phyloP scores from a whole-genome alignment of 257 asterid genomes.

The Nicotiana sylvestris region DNA sequence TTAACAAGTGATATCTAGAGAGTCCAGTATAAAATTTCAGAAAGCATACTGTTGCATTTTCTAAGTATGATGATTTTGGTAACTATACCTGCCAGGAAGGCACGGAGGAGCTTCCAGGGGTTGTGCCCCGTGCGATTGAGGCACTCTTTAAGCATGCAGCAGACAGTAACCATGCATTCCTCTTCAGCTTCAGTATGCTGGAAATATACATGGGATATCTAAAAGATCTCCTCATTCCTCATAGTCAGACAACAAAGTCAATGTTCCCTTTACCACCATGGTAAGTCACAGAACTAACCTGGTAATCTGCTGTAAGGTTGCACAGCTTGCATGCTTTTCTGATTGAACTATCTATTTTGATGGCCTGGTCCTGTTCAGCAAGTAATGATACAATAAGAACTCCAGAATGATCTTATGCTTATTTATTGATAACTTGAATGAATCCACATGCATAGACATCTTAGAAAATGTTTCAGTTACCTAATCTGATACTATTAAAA shows the following conservation, averaged over 20 bases:
- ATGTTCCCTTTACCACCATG: constrained; percentile 10
- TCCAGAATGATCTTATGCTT: neutral
- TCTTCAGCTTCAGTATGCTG: constrained; percentile 17
- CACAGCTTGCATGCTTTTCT: neutral
- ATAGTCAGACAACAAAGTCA: neutral
- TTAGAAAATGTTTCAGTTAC: neutral
- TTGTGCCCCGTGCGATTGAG: constrained; percentile 15
- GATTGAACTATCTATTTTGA: neutral
- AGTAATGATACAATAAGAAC: neutral
- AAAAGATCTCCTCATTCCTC: constrained; percentile 14
- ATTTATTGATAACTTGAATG: neutral
- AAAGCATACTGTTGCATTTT: neutral
- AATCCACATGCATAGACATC: neutral
- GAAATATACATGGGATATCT: constrained; percentile 21
- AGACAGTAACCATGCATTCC: constrained; percentile 15
- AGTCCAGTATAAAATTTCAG: neutral
- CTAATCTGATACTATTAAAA: neutral
- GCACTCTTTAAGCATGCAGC: constrained; percentile 18
- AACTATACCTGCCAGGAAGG: constrained; percentile 12
- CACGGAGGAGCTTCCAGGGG: constrained; percentile 17
- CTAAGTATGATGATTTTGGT: neutral
- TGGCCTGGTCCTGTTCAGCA: neutral
- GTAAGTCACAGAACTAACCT: neutral
- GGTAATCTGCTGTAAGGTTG: neutral
- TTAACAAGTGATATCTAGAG: neutral